Base-by-base conservation (phyloP, 2,329 filamentous ascomycete genomes). In the Cladosporium cucumerinum region DNA sequence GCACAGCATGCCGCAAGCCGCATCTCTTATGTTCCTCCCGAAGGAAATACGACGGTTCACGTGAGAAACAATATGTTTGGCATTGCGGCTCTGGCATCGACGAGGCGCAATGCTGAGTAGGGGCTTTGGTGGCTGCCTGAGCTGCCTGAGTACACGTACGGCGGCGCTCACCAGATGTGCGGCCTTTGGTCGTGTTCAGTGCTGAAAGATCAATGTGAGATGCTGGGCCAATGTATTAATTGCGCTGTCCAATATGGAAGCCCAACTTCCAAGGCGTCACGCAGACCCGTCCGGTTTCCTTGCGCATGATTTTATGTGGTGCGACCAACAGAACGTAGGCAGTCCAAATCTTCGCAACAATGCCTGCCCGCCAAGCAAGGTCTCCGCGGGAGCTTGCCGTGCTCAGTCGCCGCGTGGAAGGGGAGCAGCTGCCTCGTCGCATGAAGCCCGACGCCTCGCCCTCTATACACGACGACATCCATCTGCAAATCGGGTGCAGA, bases 321-420 rank as follows among this genome's bases (percentile, higher is more conserved):
- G 51, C 51, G 10, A 54, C 51, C 5, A 54, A 54, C 39, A 21
- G n/a, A 21, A 11, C 3, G n/a, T 21, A 39, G 18, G 48, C 51
- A 18, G n/a, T 52, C 26, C 39, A 21, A 46, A n/a, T 46, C 39
- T 18, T 46, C 51, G 32, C 51, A 54, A 54, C 39, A 46, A 46
- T 46, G 39, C 51, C 51, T 10, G 51, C 51, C 26, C 51, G 51
- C 51, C 51, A 54, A 54, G 49, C 39, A 23, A 21, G 25, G 10
- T 52, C 16, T 52, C 39, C 39, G 49, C 49, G 49, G 49, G 49
- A 52, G 49, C 49, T 52, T 52, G 49, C 49, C 49, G 49, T 52
- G 23, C 49, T 52, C 51, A 54, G 30, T 32, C 51, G 51, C 26
- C 51, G 51, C 26, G 32, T 54, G 51, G 51, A 54, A 30, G 30